phyloP scores from a whole-genome alignment of 208 protist species.

The Trypanosoma lewisi region DNA sequence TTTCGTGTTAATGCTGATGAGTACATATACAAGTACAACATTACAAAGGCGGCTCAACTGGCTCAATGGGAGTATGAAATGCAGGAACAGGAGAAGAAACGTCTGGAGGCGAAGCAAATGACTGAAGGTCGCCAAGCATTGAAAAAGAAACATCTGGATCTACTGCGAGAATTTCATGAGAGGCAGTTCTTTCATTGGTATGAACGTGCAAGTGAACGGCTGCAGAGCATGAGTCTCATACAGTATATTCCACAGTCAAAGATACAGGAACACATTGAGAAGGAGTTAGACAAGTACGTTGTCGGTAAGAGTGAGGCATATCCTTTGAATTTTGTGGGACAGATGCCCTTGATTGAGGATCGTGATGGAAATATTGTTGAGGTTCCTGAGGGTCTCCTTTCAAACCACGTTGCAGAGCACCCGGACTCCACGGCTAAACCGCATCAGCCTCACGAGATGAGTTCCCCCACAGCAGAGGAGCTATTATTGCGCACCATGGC shows the following conservation, averaged over 20 bases:
- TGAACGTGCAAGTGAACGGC: constrained; percentile 85
- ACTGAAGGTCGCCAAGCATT: constrained; percentile 76
- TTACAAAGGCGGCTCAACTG: constrained; percentile 88
- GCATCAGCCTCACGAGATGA: constrained; percentile 61
- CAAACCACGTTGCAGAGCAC: constrained; percentile 79
- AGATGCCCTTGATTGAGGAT: constrained; percentile 89
- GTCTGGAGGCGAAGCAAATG: constrained; percentile 66
- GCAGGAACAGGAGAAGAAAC: constrained; percentile 84
- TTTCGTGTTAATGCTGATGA: constrained; percentile 91
- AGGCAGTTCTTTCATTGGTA: constrained; percentile 93
- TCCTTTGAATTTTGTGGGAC: constrained; percentile 88
- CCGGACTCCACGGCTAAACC: constrained; percentile 51
- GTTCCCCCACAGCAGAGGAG: constrained; percentile 46
- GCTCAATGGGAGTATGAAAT: constrained; percentile 91
- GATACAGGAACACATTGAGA: constrained; percentile 84
- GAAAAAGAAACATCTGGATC: constrained; percentile 89
- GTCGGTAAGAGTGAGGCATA: constrained; percentile 69
- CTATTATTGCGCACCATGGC: constrained; percentile 78
- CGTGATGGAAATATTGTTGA: constrained; percentile 76
- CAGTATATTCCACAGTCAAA: constrained; percentile 72
- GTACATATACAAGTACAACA: constrained; percentile 94
- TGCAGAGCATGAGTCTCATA: constrained; percentile 90
- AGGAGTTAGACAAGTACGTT: constrained; percentile 88
- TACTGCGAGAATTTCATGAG: constrained; percentile 89
- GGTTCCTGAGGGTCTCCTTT: constrained; percentile 61